Percentiles rank a stretch among this genome's conserved stretches.
phyloP scores from a whole-genome alignment of 75 land plant genomes.

The Pseudotsuga menziesii region DNA sequence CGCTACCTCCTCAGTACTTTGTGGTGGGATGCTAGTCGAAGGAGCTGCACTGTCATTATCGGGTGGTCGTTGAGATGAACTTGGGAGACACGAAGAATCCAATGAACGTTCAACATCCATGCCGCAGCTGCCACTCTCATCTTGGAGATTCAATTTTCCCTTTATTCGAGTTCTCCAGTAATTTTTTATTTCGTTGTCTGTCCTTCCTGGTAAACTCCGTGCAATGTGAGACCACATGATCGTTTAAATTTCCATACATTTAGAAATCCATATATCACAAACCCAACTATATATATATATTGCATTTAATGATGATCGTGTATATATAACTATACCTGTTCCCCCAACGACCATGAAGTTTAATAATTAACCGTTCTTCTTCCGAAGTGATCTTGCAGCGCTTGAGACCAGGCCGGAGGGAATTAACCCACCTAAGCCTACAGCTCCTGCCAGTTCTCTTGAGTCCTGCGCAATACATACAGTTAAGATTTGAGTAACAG shows the following conservation, averaged over 20 bases:
- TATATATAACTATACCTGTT: constrained; percentile 24
- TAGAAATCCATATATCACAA: no score
- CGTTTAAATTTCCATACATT: no score
- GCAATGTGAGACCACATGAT: constrained; percentile 53
- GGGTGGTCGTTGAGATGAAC: no score
- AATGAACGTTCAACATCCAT: neutral
- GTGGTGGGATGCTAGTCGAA: neutral
- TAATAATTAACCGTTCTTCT: constrained; percentile 51
- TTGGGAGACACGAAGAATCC: no score
- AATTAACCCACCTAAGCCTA: constrained; percentile 69
- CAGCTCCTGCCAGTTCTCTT: constrained; percentile 62
- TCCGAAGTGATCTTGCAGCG: constrained; percentile 50
- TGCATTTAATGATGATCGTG: no score
- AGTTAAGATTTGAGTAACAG: no score
- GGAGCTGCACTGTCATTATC: no score
- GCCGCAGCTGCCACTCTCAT: no score
- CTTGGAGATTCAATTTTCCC: constrained; percentile 6
- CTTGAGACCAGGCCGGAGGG: constrained; percentile 53
- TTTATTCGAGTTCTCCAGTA: constrained; percentile 42
- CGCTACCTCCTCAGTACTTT: neutral
- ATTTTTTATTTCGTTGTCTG: constrained; percentile 58
- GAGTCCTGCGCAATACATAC: constrained; percentile 27
- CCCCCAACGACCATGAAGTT: constrained; percentile 46
- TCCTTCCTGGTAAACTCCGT: constrained; percentile 42
- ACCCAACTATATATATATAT: no score